Conservation (phyloP, 768 basidiomycete species). For the Paxillus ammoniavirescens region DNA sequence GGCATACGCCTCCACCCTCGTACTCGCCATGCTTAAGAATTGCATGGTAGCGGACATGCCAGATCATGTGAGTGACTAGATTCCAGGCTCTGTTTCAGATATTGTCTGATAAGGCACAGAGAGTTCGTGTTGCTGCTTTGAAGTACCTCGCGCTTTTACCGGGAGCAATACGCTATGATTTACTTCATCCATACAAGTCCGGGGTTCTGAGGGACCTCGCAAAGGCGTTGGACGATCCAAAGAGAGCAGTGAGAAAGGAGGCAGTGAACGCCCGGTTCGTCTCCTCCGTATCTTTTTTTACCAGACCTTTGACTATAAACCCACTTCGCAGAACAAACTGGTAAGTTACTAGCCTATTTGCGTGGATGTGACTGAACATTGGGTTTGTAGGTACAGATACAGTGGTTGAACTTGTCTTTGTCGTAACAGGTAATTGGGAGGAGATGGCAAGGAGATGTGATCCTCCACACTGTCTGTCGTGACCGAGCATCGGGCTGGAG, state of each 20-base stretch:
- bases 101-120: conserved; percentile 40
- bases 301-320: neutral
- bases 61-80: conserved; percentile 46
- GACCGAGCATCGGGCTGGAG: no score
- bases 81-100: neutral
- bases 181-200: conserved; percentile 78
- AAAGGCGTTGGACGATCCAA: conserved; percentile 85
- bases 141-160: conserved; percentile 75
- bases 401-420: conserved; percentile 12
- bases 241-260: conserved; percentile 75
- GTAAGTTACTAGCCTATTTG: conserved; percentile 7
- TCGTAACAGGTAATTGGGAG: no score
- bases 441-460: neutral
- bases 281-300: neutral
- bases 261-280: conserved; percentile 78
- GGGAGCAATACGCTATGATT: conserved; percentile 72
- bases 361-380: conserved; percentile 4
- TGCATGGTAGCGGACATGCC: conserved; percentile 49
- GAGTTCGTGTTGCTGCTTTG: conserved; percentile 73
- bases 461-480: no score
- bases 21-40: conserved; percentile 69
- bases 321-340: conserved; percentile 26
- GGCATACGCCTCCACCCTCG: conserved; percentile 70
- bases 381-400: conserved; percentile 26
- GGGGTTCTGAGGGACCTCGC: conserved; percentile 73